Conservation (phyloP, 129 eudicot species). For the carrot (Daucus carota) region DH1_v3.0 NC_030383.2:11604501-11605000, state of each 20-base stretch:
- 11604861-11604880: neutral
- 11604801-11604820: neutral
- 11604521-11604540: too few relatives aligned
- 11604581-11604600: too few relatives aligned
- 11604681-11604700: neutral
- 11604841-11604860: neutral
- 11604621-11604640: too few relatives aligned
- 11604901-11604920: neutral
- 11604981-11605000: neutral
- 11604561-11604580: too few relatives aligned
- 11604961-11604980: neutral
- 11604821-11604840: conserved; percentile 3
- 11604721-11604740: neutral
- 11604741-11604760: neutral
- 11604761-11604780: neutral
- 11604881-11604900: neutral
- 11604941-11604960: conserved; percentile 1
- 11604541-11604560: too few relatives aligned
- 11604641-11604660: neutral
- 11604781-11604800: neutral
- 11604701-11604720: neutral
- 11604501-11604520: too few relatives aligned
- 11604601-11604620: too few relatives aligned
- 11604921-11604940: neutral
- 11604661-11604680: neutral